Conservation (phyloP, 768 basidiomycete species). For the Podaxis carcinomalis region DNA sequence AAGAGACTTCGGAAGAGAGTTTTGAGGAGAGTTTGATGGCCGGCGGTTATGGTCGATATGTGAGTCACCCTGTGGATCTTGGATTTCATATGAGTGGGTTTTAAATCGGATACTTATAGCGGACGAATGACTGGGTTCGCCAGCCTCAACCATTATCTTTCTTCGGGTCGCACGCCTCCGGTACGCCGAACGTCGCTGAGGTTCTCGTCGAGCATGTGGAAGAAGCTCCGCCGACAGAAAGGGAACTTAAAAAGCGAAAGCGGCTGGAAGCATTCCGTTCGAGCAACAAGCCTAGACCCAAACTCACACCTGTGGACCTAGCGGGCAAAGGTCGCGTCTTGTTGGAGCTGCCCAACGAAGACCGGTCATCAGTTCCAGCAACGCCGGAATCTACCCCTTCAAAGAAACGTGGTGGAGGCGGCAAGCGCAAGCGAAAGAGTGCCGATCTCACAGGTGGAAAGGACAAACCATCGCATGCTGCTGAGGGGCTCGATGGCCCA, state of each 20-base stretch:
- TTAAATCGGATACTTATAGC: conserved; percentile 26
- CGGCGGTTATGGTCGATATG: conserved; percentile 76
- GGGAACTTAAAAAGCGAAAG: conserved; percentile 61
- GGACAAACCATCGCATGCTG: conserved; percentile 23
- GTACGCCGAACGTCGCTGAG: conserved; percentile 39
- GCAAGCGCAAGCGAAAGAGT: conserved; percentile 47
- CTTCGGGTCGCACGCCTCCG: conserved; percentile 33
- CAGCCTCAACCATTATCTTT: conserved; percentile 48
- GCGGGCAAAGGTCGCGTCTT: conserved; percentile 70
- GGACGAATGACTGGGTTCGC: conserved; percentile 59
- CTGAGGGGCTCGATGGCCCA: conserved; percentile 37
- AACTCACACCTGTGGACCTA: conserved; percentile 58
- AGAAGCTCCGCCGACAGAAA: conserved; percentile 44
- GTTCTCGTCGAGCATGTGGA: conserved; percentile 34
- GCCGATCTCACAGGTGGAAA: conserved; percentile 27
- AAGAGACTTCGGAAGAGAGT: conserved; percentile 79
- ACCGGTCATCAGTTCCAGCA: conserved; percentile 21
- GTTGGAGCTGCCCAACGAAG: conserved; percentile 49
- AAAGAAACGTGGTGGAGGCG: conserved; percentile 32
- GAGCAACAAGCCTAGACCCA: conserved; percentile 28
- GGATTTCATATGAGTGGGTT: not conserved
- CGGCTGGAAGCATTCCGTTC: conserved; percentile 67
- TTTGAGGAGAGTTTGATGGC: conserved; percentile 84
- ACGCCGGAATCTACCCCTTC: conserved; percentile 25
- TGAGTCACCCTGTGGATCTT: conserved; percentile 28